Evolutionary conservation across 352 stramenopile genomes (phyloP), one percentile per base, ranked within the genome.

Genomic region (Globisporangium ultimum): DNA sequence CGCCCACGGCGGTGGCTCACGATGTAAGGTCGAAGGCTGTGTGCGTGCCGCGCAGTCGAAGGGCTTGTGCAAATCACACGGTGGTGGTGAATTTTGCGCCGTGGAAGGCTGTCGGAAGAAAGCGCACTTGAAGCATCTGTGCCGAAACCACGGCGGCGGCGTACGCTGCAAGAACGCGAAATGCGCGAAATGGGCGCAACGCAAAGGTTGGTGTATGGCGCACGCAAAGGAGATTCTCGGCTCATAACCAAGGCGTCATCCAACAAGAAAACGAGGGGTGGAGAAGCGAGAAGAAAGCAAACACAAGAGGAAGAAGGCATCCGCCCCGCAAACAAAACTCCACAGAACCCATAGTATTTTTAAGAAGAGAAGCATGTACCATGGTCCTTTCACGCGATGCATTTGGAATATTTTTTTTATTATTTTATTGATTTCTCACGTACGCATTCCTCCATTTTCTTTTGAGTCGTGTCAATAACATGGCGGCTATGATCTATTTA

Each of bases 121-220:
- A 48, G 86, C 83, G n/a, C 84, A 93, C 67, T 48, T 93, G 38
- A 94, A 93, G 67, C 82, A 93, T 40, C 34, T 93, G 47, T 95
- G 86, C 60, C 84, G 84, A 8, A 93, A 84, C n/a, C 86, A 95
- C 46, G 86, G 86, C 20, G 86, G 86, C n/a, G 86, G 86, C 17
- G 80, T 93, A 20, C 82, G 84, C 10, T 95, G 86, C 69, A 93
- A 93, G 64, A 66, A 85, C 58, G 48, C 72, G 15, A 89, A 89
- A 47, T 95, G 86, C 58, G 74, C 73, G 41, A 95, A 95, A 62
- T 93, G 86, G 84, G 83, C 86, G 20, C 86, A 95, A 58, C 83
- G 85, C 48, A 95, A 93, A 59, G 86, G 86, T 48, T 95, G 84
- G 84, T 95, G 86, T 67, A 95, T 95, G 86, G 81, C 86, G 49